A percentile compares a stretch with the other conserved stretches of the same genome.
Conservation (phyloP, 139 green algal species). For the Chlorella sp. region DNA sequence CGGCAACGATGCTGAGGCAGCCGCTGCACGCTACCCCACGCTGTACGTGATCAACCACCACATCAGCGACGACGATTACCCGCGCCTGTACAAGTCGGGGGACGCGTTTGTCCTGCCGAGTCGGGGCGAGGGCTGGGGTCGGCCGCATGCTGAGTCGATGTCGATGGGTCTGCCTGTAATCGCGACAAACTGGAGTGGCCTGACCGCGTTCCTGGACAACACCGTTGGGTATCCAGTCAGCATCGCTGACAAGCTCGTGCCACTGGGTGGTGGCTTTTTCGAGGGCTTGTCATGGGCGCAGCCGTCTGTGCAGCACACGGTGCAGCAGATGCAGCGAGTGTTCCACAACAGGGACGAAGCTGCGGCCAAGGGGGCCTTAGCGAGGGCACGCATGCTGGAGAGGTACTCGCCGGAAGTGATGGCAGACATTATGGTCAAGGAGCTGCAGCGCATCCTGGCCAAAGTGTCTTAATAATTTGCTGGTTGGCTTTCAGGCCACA, state of each 20-base stretch:
- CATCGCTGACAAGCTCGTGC: slow-evolving; percentile 3
- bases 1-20: no score
- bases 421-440: no score
- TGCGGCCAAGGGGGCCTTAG: no score
- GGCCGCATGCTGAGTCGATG: slow-evolving; percentile 59
- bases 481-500: no score
- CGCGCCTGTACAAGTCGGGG: slow-evolving; percentile 1
- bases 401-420: no score
- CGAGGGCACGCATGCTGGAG: no score
- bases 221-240: slow-evolving; percentile 30
- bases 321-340: slow-evolving; percentile 42
- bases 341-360: no score
- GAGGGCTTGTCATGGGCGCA: slow-evolving; percentile 46
- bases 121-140: slow-evolving; percentile 55
- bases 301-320: slow-evolving; percentile 38
- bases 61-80: slow-evolving; percentile 1
- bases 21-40: no score
- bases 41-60: slow-evolving; percentile 12
- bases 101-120: slow-evolving; percentile 56
- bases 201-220: slow-evolving; percentile 50
- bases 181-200: slow-evolving; percentile 59
- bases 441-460: no score
- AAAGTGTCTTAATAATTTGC: no score
- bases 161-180: slow-evolving; percentile 59
- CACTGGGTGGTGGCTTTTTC: no score